A percentile compares a stretch with the other conserved stretches of the same genome.
Conservation (phyloP, 176 grass and related monocot species). For the Oryza punctata region DNA sequence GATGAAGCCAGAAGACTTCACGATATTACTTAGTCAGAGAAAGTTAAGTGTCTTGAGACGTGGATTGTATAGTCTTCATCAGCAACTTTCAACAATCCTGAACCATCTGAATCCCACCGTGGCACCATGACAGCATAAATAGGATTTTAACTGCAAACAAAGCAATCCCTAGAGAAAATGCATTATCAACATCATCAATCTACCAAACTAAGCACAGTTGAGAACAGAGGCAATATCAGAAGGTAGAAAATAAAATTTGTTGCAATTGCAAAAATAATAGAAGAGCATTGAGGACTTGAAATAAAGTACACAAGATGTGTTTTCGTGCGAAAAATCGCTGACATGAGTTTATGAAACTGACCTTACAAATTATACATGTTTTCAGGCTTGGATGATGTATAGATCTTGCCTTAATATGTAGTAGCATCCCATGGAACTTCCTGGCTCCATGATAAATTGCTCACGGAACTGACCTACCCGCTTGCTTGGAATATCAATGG, state of each 20-base stretch:
- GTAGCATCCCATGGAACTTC: slow-evolving; percentile 65
- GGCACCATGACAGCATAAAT: slow-evolving; percentile 4
- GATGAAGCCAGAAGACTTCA: background rate
- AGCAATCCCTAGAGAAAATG: slow-evolving; percentile 4
- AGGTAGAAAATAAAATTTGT: background rate
- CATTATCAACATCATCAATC: background rate
- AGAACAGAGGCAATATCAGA: background rate
- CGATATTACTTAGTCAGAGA: background rate
- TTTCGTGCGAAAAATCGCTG: background rate
- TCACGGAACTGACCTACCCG: slow-evolving; percentile 79
- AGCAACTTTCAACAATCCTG: background rate
- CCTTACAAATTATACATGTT: slow-evolving; percentile 21
- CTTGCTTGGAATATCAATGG: slow-evolving; percentile 63
- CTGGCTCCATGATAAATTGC: slow-evolving; percentile 76
- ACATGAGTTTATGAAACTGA: background rate
- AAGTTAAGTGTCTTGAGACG: background rate
- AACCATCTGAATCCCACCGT: background rate
- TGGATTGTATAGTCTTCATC: slow-evolving; percentile 6
- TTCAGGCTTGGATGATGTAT: slow-evolving; percentile 64
- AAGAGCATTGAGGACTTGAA: background rate
- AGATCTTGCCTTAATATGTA: slow-evolving; percentile 77
- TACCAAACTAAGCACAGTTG: background rate
- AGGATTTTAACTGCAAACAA: background rate
- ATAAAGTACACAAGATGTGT: background rate
- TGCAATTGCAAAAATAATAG: background rate